Evolutionary conservation across 108 stramenopile species (phyloP).

Genomic region (Cafeteria roenbergensis): DNA sequence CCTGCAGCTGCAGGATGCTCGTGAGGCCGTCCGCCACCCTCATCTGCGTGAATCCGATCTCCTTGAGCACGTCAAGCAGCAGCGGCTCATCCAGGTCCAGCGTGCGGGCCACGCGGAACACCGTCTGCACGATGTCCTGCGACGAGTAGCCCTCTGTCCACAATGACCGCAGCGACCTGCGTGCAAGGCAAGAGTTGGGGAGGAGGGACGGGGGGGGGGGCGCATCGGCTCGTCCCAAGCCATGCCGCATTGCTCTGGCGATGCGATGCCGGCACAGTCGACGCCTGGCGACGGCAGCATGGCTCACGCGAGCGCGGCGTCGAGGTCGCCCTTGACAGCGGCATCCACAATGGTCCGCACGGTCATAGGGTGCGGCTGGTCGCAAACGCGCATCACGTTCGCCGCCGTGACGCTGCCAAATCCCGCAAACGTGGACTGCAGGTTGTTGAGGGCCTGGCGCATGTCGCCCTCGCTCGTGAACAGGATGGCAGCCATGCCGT

Average conservation of each 20-base stretch:
- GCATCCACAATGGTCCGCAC: conserved; percentile 59
- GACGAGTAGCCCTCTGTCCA: conserved; percentile 64
- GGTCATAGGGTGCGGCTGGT: conserved; percentile 92
- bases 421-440: conserved; percentile 75
- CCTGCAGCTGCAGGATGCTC: conserved; percentile 64
- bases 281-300: no score
- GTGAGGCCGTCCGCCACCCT: conserved; percentile 69
- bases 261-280: no score
- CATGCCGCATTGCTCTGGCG: no score
- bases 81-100: conserved; percentile 54
- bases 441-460: conserved; percentile 91
- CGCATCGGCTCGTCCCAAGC: no score
- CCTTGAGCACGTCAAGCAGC: conserved; percentile 68
- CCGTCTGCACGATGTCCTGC: conserved; percentile 78
- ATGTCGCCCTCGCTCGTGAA: conserved; percentile 99
- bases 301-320: conserved; percentile 47
- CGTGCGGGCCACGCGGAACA: conserved; percentile 72
- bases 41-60: conserved; percentile 88
- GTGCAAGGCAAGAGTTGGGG: no score
- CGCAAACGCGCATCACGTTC: conserved; percentile 92
- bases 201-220: no score
- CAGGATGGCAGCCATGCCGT: conserved; percentile 86
- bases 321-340: conserved; percentile 51
- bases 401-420: conserved; percentile 69
- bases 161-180: conserved; percentile 44